Percentiles rank a stretch among this genome's conserved stretches.
phyloP scores from a whole-genome alignment of 1,139 yeast species.

The Saccharomycopsis phalli region DNA sequence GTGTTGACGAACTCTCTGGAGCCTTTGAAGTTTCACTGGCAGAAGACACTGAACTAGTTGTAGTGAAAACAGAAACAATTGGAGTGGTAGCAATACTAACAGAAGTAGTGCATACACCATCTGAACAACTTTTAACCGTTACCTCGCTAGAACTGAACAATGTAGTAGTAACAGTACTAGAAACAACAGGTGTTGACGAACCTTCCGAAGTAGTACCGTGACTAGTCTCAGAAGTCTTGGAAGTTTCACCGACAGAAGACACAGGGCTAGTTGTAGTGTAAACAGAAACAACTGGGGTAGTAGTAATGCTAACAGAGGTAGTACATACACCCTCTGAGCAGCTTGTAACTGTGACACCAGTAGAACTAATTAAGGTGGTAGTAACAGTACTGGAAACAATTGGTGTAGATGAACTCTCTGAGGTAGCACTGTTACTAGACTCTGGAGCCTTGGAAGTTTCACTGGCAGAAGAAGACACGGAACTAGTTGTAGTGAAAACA shows the following conservation, averaged over 20 bases:
- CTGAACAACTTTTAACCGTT: not conserved
- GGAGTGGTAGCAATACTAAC: not conserved
- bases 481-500: slow-evolving; percentile 1
- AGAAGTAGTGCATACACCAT: too few relatives aligned
- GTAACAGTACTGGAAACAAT: not conserved
- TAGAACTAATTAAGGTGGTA: not conserved
- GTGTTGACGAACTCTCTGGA: too few relatives aligned
- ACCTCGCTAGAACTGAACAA: not conserved
- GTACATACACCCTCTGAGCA: slow-evolving; percentile 4
- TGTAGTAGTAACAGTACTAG: slow-evolving; percentile 6
- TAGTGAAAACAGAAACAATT: not conserved
- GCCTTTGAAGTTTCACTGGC: not conserved
- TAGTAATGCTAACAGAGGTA: not conserved
- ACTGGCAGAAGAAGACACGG: not conserved
- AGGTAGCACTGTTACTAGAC: not conserved
- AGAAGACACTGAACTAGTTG: not conserved
- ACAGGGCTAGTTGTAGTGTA: not conserved
- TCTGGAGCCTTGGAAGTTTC: slow-evolving; percentile 1
- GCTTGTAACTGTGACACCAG: slow-evolving; percentile 10
- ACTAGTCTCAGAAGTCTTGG: not conserved
- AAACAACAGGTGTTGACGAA: not conserved
- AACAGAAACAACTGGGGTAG: not conserved
- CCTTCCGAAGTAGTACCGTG: not conserved
- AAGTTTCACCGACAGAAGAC: not conserved
- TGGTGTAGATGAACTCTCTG: not conserved